phyloP scores from a whole-genome alignment of 768 basidiomycete species.

The Agrocybe pediades region DNA sequence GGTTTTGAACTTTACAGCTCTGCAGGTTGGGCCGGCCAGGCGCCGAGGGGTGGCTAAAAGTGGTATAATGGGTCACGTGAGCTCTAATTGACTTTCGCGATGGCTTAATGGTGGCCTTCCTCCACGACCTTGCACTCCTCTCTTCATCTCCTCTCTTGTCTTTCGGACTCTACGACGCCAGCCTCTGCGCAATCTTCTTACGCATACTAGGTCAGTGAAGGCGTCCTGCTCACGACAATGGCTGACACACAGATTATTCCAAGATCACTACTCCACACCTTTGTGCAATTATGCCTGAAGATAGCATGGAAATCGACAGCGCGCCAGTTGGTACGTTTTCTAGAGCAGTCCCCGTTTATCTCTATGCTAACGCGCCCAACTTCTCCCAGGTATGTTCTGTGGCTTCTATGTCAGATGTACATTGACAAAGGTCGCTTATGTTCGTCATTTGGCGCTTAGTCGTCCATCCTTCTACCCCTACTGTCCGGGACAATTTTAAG shows the following conservation, averaged over 20 bases:
- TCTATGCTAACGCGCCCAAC: not conserved
- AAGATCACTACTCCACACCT: not conserved
- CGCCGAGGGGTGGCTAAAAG: not conserved
- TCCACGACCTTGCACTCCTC: constrained; percentile 3
- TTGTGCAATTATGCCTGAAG: constrained; percentile 31
- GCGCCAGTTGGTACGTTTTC: constrained; percentile 11
- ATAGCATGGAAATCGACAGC: constrained; percentile 47
- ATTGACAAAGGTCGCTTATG: not conserved
- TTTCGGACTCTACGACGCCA: not conserved
- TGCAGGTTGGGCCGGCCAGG: too few species aligned
- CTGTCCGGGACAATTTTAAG: constrained; percentile 59
- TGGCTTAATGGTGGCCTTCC: constrained; percentile 20
- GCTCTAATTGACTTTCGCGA: constrained; percentile 30
- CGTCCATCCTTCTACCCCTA: constrained; percentile 14
- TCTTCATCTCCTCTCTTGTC: not conserved
- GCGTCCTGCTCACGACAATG: too few species aligned
- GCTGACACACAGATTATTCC: not conserved
- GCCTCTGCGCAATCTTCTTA: not conserved
- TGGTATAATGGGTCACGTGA: constrained; percentile 24
- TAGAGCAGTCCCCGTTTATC: constrained; percentile 2
- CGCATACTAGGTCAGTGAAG: not conserved
- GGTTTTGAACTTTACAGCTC: too few species aligned
- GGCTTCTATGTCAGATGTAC: not conserved
- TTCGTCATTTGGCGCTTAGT: constrained; percentile 3
- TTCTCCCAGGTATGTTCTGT: not conserved